These are phyloP conservation scores for Gypsophila paniculata DNA, from an alignment of 179 eudicot species.

Conservation along the genomic window DNA sequence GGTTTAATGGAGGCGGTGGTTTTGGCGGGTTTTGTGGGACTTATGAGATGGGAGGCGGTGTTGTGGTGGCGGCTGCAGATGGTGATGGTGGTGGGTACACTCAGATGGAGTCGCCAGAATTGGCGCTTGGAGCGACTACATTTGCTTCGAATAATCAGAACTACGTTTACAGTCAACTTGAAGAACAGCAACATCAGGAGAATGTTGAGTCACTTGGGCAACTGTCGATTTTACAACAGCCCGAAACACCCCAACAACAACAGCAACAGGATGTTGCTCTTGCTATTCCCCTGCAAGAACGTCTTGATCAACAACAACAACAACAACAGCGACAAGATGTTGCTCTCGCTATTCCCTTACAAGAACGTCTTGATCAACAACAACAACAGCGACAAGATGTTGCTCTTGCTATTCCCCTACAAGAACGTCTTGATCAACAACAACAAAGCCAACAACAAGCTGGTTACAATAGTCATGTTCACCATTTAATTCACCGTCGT, in stretches of 20 bases:
- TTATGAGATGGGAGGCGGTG: slow-evolving; percentile 5
- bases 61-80: slow-evolving; percentile 15
- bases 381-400: neutral
- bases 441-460: slow-evolving; percentile 14
- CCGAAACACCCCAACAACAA: slow-evolving; percentile 3
- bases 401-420: too few species aligned
- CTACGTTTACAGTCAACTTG: slow-evolving; percentile 26
- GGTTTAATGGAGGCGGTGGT: slow-evolving; percentile 27
- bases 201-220: slow-evolving; percentile 33
- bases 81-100: slow-evolving; percentile 30
- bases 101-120: slow-evolving; percentile 33
- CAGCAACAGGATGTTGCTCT: neutral
- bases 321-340: neutral
- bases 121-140: slow-evolving; percentile 41
- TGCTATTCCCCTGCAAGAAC: neutral
- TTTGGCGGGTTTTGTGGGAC: slow-evolving; percentile 37
- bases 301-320: neutral
- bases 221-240: slow-evolving; percentile 39
- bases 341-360: neutral
- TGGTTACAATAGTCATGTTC: neutral
- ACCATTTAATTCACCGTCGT: slow-evolving; percentile 14
- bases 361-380: too few species aligned
- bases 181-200: slow-evolving; percentile 25
- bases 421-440: too few species aligned
- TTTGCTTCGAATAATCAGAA: slow-evolving; percentile 26